Conservation (phyloP, 768 basidiomycete genomes). For the Termitomyces sp. region DNA sequence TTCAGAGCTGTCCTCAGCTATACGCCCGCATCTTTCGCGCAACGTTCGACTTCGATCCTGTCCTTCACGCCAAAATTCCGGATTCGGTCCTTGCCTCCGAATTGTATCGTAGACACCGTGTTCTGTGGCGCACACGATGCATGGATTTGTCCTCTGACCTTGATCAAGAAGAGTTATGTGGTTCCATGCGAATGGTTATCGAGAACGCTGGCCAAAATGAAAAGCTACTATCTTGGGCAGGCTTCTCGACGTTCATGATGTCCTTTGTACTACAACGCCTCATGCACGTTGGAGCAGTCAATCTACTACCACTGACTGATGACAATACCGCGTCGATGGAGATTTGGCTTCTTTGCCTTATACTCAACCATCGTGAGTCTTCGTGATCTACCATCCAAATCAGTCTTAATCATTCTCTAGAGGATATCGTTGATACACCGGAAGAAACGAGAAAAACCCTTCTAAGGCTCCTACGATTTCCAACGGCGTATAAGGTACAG, state of each 20-base stretch:
- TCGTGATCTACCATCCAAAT: neutral
- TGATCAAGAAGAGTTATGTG: conserved; percentile 51
- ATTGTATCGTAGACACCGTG: conserved; percentile 43
- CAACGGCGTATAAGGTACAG: conserved; percentile 25
- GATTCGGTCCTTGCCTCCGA: conserved; percentile 47
- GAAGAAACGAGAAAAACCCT: conserved; percentile 39
- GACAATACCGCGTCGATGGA: conserved; percentile 27
- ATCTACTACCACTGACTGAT: conserved; percentile 1
- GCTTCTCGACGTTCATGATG: conserved; percentile 39
- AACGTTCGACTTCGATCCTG: conserved; percentile 44
- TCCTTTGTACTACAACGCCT: conserved; percentile 24
- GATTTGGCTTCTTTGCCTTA: conserved; percentile 41
- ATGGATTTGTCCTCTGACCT: conserved; percentile 28
- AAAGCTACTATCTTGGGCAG: conserved; percentile 39
- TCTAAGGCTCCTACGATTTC: conserved; percentile 40
- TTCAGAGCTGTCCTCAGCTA: conserved; percentile 46
- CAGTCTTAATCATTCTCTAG: conserved; percentile 21
- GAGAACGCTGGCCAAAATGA: conserved; percentile 54
- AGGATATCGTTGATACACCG: conserved; percentile 35
- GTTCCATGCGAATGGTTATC: conserved; percentile 57
- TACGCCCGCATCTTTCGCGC: conserved; percentile 54
- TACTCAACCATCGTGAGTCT: conserved; percentile 38
- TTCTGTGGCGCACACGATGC: conserved; percentile 47
- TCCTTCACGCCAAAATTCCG: conserved; percentile 28
- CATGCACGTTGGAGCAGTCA: conserved; percentile 11